Evolutionary conservation across 1,284 basidiomycete species (phyloP), one percentile per base, ranked within the genome.

Genomic region (Ustilago vetiveriae): DNA sequence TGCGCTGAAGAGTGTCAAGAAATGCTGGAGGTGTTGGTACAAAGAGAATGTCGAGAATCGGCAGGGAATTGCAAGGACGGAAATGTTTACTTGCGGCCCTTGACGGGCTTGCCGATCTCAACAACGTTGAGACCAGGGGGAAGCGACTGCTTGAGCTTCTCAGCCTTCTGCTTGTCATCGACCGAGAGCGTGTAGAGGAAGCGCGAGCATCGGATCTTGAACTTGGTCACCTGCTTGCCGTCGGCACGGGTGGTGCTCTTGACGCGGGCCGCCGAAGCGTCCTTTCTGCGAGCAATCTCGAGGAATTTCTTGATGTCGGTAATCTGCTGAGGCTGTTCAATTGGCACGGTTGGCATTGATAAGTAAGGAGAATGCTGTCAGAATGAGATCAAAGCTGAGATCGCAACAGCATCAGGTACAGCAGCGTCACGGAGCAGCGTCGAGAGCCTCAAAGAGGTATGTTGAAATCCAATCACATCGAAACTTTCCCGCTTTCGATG

Each of bases 241-340:
- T 92, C 82, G 87, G 89, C 63, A 87, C 88, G 56, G 85, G 86
- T 86, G 66, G 90, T 90, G 87, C 93, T 94, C 87, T 97, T 97
- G 88, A 97, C 94, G 84, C 93, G 91, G 75, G 91, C 92, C 85
- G 92, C 92, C 94, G 84, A 47, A 76, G 87, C 87, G 83, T 88
- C 87, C 85, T 86, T 86, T 81, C 87, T 89, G 85, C 90, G 89
- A 65, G 95, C 91, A 83, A 95, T 93, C 86, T 93, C 90, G 84
- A 98, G 91, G 88, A 98, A 98, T 84, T 92, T 87, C 88, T 98
- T 98, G 88, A 98, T 98, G 85, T 98, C 95, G 81, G 88, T 88
- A 85, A 98, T 90, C 89, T 98, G 92, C 86, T 96, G 92, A 71
- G 95, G 94, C 95, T 97, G 83, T 26, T n/a, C n/a, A n/a, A n/a